These are phyloP conservation scores for Coprinellus aureogranulatus DNA, from an alignment of 768 basidiomycete genomes.

Conservation along the genomic window DNA sequence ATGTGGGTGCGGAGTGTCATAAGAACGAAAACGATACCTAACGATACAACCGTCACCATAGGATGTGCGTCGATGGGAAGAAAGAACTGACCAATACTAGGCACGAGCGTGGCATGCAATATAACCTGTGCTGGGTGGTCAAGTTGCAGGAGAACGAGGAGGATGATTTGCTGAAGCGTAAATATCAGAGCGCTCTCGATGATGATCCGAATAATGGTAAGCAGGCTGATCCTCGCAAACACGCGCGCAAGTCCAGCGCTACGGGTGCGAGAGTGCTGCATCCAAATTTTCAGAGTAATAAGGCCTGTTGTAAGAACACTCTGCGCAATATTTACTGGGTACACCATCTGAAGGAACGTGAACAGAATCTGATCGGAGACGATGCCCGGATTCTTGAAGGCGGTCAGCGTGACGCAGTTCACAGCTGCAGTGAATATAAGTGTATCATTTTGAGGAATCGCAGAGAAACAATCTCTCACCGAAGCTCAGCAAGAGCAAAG, in stretches of 20 bases:
- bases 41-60: too few relatives aligned
- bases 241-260: slow-evolving; percentile 17
- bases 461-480: not conserved
- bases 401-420: not conserved
- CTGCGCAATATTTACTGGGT: slow-evolving; percentile 24
- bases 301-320: slow-evolving; percentile 26
- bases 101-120: slow-evolving; percentile 24
- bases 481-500: not conserved
- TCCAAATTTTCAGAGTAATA: slow-evolving; percentile 24
- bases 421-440: not conserved
- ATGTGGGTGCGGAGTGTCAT: not conserved
- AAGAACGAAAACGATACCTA: slow-evolving; percentile 5
- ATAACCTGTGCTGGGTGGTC: slow-evolving; percentile 23
- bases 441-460: not conserved
- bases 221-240: slow-evolving; percentile 9
- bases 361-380: not conserved
- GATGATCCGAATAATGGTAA: slow-evolving; percentile 24
- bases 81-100: slow-evolving; percentile 24
- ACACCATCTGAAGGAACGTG: slow-evolving; percentile 10
- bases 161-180: slow-evolving; percentile 23
- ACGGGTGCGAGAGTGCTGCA: slow-evolving; percentile 21
- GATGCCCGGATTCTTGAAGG: not conserved
- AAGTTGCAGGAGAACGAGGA: slow-evolving; percentile 24
- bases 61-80: too few relatives aligned
- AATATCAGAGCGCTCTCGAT: slow-evolving; percentile 32